Base-by-base conservation (phyloP, 2,329 filamentous ascomycete species). In the Trichoderma aggressivum region DNA sequence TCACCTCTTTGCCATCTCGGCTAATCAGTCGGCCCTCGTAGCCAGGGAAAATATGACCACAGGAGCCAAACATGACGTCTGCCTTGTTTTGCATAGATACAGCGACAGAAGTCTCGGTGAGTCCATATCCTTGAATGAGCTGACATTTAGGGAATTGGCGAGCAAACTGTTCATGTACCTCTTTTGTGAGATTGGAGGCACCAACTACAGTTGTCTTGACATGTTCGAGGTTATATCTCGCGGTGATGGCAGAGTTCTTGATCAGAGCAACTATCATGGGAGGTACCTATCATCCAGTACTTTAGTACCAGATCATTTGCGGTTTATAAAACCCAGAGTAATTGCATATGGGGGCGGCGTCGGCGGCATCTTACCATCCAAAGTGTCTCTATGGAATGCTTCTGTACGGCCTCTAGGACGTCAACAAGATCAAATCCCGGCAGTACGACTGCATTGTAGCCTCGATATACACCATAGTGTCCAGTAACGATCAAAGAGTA, bases 251-350 rank as follows among this genome's bases (percentile, higher is more conserved):
- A 56, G 86, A 85, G 75, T 89, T 90, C 73, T 92, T 92, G 28
- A 91, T 84, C 84, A 97, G 87, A 72, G 88, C 85, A 72, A 97
- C 92, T 71, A 97, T 89, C 76, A 97, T 94, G 0, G 94, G 93
- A 7, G 94, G 94, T 2, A 74, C 71, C 60, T 73, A 8, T 1
- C 1, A 18, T 3, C 5, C 10, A 5, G 8, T 2, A 2, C 7
- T 2, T n/a, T 26, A 53, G 1, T 32, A 28, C 30, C 3, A 30
- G 34, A 5, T 21, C 3, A 11, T 12, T n/a, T n/a, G n/a, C 30
- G 3, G 0, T 18, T 43, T 1, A 43, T 18, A 39, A 14, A 11
- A 21, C 7, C 4, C 14, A 24, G 14, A n/a, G 10, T n/a, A 4
- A 36, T 16, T 16, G 14, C 30, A 11, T 3, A 11, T 8, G 16